Evolutionary conservation across 768 basidiomycete species (phyloP), one percentile per base, ranked within the genome.

Genomic region (Podaxis sp.): DNA sequence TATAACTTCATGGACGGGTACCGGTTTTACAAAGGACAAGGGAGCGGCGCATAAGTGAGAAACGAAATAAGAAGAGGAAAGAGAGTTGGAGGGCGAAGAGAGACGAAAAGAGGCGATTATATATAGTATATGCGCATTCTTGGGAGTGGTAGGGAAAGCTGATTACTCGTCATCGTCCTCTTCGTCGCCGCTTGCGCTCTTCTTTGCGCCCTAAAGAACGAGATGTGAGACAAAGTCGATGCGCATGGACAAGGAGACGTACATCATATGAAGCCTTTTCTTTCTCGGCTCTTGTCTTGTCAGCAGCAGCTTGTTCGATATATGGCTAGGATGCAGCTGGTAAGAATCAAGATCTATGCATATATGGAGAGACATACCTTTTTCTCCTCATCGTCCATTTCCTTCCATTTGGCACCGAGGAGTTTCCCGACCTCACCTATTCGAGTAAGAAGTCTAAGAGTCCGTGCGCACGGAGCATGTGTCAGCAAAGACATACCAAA

Each of bases 401-500:
- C 93, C 83, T 97, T 98, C 96, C 96, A 99, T 79, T 95, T 95
- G 57, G 90, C 89, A 46, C 96, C 96, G 63, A 99, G 87, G 52
- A 97, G 83, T 79, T 95, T 97, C 69, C 96, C 96, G 63, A 97
- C 85, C 75, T 96, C 94, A 66, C 93, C 93, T 93, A 38, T 39
- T 24, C 15, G 51, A 52, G 72, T 56, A 49, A 24, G 61, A 39
- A n/a, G 6, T 42, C 39, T 57, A 22, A 44, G 33, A 36, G 40
- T 6, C 30, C 15, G 48, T 40, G 19, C 63, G 44, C 44, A 67
- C 8, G 24, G 36, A 22, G 33, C 46, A 57, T 58, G 53, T 63
- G 44, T 59, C 69, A 55, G 52, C n/a, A 51, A 53, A 19, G 39
- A 74, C 82, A 67, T 67, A 92, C 95, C 96, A 72, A 98, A 99